A percentile compares a stretch with the other conserved stretches of the same genome.
phyloP scores from a whole-genome alignment of 2,329 filamentous ascomycete species.

The Stachybotrys chlorohalonatus region DNA sequence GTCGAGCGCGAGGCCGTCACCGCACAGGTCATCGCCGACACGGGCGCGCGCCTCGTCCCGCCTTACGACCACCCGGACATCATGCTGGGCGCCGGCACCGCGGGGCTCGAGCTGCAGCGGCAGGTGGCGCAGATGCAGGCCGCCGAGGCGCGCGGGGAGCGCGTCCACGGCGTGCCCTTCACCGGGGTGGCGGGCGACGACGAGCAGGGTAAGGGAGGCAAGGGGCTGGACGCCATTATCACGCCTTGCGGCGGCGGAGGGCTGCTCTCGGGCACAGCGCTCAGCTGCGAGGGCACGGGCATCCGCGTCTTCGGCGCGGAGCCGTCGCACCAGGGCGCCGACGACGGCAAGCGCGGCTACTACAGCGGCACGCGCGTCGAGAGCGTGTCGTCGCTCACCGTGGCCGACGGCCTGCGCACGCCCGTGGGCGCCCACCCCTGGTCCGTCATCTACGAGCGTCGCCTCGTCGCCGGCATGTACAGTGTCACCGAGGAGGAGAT shows the following conservation, averaged over 20 bases:
- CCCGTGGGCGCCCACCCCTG: conserved; percentile 71
- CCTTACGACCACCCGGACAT: conserved; percentile 92
- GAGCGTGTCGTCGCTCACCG: conserved; percentile 64
- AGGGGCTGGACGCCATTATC: conserved; percentile 60
- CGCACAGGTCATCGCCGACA: conserved; percentile 56
- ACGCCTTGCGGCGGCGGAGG: conserved; percentile 83
- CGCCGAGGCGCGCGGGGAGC: conserved; percentile 7
- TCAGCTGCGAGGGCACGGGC: conserved; percentile 62
- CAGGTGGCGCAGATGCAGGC: conserved; percentile 54
- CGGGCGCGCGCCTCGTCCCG: conserved; percentile 71
- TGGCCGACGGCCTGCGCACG: conserved; percentile 83
- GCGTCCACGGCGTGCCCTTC: conserved; percentile 8
- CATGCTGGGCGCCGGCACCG: conserved; percentile 86
- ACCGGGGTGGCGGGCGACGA: conserved; percentile 3
- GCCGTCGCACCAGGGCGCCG: conserved; percentile 71
- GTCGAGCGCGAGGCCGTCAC: conserved; percentile 74
- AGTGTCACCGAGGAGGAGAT: conserved; percentile 79
- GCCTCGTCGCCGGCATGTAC: conserved; percentile 62
- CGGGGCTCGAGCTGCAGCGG: conserved; percentile 70
- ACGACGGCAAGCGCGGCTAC: conserved; percentile 70
- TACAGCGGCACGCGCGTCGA: conserved; percentile 54
- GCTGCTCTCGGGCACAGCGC: conserved; percentile 74
- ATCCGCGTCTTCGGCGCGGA: conserved; percentile 81
- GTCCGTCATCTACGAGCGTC: conserved; percentile 61
- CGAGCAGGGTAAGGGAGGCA: conserved; percentile 6